A percentile compares a stretch with the other conserved stretches of the same genome.
phyloP scores from a whole-genome alignment of 306 rosid species.

The Vicia villosa region DNA sequence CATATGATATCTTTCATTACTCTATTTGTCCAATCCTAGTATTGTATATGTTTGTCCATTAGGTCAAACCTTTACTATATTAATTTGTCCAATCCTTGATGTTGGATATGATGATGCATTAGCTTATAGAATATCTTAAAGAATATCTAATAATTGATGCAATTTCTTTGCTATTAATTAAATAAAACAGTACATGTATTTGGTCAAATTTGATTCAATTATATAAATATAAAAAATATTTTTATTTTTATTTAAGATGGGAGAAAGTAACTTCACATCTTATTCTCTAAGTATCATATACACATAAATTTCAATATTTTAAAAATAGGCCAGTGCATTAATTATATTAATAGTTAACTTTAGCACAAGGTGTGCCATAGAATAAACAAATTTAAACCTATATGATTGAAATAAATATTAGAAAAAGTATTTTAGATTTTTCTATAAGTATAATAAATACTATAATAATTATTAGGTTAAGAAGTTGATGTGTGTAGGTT shows the following conservation, averaged over 20 bases:
- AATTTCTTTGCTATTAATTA: background rate
- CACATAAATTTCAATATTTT: background rate
- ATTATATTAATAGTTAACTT: background rate
- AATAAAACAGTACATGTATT: no score
- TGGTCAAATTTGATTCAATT: no score
- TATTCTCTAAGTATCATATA: background rate
- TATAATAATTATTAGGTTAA: background rate
- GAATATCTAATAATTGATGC: background rate
- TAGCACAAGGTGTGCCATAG: background rate
- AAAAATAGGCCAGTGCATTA: background rate
- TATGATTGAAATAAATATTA: background rate
- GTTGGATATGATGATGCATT: background rate
- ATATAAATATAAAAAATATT: no score
- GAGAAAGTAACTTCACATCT: background rate
- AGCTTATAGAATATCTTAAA: background rate
- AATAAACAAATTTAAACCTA: background rate
- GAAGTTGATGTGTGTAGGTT: slow-evolving; percentile 42
- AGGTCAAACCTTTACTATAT: no score
- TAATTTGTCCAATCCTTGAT: background rate
- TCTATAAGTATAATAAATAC: background rate
- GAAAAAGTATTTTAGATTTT: background rate
- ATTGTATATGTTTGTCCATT: no score
- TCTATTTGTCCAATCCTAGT: background rate
- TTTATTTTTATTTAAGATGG: no score
- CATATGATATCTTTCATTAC: background rate